These are phyloP conservation scores for Punica granatum DNA, from an alignment of 345 rosid species.

Conservation along the genomic window DNA sequence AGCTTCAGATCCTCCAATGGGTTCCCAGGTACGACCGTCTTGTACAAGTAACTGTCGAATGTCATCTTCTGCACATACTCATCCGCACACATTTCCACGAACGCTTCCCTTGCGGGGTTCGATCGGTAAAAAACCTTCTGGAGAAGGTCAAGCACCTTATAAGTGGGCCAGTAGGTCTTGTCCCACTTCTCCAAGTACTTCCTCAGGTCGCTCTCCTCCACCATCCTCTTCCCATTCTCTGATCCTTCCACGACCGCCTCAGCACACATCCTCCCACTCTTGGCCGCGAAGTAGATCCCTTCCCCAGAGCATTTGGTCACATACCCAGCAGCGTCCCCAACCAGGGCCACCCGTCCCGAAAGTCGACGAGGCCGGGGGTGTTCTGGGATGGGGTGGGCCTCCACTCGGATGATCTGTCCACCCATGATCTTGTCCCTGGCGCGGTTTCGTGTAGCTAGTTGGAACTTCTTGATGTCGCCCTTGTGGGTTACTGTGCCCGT, in stretches of 20 bases:
- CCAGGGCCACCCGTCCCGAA: slow-evolving; percentile 61
- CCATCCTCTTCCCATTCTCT: slow-evolving; percentile 74
- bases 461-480: slow-evolving; percentile 90
- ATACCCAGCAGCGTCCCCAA: slow-evolving; percentile 89
- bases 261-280: slow-evolving; percentile 94
- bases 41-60: slow-evolving; percentile 84
- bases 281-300: slow-evolving; percentile 87
- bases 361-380: slow-evolving; percentile 81
- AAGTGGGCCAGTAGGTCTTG: slow-evolving; percentile 87
- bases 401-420: slow-evolving; percentile 84
- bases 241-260: slow-evolving; percentile 90
- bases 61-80: slow-evolving; percentile 98
- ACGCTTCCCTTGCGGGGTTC: slow-evolving; percentile 86
- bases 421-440: slow-evolving; percentile 87
- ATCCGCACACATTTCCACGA: slow-evolving; percentile 84
- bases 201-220: slow-evolving; percentile 82
- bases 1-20: slow-evolving; percentile 81
- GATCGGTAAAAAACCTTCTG: slow-evolving; percentile 90
- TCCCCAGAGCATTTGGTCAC: slow-evolving; percentile 91
- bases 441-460: slow-evolving; percentile 71
- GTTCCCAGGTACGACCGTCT: slow-evolving; percentile 73
- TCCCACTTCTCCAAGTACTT: slow-evolving; percentile 95
- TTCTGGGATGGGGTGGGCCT: slow-evolving; percentile 88
- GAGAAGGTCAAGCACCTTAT: slow-evolving; percentile 77
- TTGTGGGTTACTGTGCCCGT: slow-evolving; percentile 93